Evolutionary conservation across 768 basidiomycete species (phyloP), one percentile per base, ranked within the genome.

Genomic region (Boletus reticulatus): DNA sequence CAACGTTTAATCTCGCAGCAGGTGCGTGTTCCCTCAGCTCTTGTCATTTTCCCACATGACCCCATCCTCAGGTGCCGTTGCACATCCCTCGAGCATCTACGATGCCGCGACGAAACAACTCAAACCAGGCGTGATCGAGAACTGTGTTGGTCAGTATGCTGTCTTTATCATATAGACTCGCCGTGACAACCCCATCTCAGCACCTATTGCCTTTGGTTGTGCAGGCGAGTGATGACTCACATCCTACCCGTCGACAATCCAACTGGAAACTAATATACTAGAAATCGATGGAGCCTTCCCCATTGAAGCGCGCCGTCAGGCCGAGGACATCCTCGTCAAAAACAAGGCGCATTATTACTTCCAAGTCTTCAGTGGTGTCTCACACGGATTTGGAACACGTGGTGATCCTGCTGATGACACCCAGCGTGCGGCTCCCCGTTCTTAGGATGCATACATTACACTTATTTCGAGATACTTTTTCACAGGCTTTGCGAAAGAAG

Each of bases 401-500:
- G 71, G 61, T 3, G 66, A 74, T 60, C 66, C 63, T 14, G 36
- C 56, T n/a, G 60, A 72, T 14, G 63, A 55, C 34, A 32, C 39
- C 16, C 61, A 72, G 44, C 62, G 65, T 71, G 39, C 16, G 61
- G 59, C 19, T 7, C 9, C 20, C 22, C 8, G 43, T 20, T n/a
- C 4, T 9, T 13, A 34, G 1, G 6, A 29, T 14, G 19, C 20
- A 53, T 20, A 19, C 8, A 29, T 53, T 12, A 0, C 43, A 32
- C 34, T 20, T 16, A 60, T n/a, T 20, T 49, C 13, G 9, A 5
- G 9, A 6, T 7, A 5, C 32, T 42, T 27, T 27, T 22, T 17
- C 31, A 44, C 45, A 85, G 84, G 81, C 17, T 84, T 82, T 78
- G 81, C 81, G 1, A 84, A 84, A 58, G 84, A 85, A 60, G 78